Conservation (phyloP, 352 stramenopile species). For the Phytophthora tubulina region DNA sequence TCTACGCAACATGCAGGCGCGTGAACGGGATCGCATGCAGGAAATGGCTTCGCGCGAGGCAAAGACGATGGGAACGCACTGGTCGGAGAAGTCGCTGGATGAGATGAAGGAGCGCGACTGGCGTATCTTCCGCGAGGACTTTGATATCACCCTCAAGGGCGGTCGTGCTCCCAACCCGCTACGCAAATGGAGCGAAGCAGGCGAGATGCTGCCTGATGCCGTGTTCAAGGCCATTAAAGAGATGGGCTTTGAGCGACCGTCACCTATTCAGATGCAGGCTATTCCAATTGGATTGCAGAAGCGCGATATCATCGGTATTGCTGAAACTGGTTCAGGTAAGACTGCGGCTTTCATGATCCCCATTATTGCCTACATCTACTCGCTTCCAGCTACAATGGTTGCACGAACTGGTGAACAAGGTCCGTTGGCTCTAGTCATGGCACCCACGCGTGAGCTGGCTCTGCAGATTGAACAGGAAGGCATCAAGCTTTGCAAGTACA, state of each 20-base stretch:
- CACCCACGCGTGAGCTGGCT: slow-evolving; percentile 98
- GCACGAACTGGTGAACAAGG: slow-evolving; percentile 93
- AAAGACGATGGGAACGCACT: slow-evolving; percentile 88
- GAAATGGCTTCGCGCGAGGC: slow-evolving; percentile 78
- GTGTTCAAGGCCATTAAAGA: slow-evolving; percentile 93
- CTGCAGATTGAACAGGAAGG: slow-evolving; percentile 98
- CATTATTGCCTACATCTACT: slow-evolving; percentile 96
- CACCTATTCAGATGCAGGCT: slow-evolving; percentile 98
- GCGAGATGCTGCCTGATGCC: slow-evolving; percentile 55
- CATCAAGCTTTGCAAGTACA: slow-evolving; percentile 93
- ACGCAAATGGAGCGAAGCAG: slow-evolving; percentile 92
- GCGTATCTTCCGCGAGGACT: slow-evolving; percentile 99
- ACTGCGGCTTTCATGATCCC: slow-evolving; percentile 98
- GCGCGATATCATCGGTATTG: slow-evolving; percentile 99
- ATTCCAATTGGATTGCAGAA: slow-evolving; percentile 97
- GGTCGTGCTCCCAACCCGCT: slow-evolving; percentile 93
- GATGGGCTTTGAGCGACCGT: slow-evolving; percentile 96
- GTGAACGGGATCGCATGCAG: slow-evolving; percentile 63
- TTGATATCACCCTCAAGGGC: slow-evolving; percentile 97
- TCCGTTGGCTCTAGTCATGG: slow-evolving; percentile 98
- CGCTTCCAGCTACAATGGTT: slow-evolving; percentile 87
- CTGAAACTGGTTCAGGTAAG: slow-evolving; percentile 99
- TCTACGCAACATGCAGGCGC: slow-evolving; percentile 77
- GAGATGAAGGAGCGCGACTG: slow-evolving; percentile 98
- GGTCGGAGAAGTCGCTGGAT: slow-evolving; percentile 93